phyloP scores from a whole-genome alignment of 2,329 filamentous ascomycete genomes.

The Fusarium zealandicum region DNA sequence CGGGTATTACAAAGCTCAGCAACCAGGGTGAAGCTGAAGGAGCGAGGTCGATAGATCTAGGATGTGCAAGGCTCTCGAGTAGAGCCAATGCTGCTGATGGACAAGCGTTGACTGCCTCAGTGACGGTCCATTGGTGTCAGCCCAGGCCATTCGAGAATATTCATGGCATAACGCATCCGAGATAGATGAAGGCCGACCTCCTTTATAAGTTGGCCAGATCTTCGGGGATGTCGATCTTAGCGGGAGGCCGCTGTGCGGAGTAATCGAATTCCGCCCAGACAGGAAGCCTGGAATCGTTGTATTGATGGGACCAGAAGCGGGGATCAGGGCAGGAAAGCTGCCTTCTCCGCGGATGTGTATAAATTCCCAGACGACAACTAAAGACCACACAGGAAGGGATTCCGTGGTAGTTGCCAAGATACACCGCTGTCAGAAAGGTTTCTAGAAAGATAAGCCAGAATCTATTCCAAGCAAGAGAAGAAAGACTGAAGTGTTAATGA shows the following conservation, averaged over 20 bases:
- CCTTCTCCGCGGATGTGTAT: neutral
- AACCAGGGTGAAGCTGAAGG: neutral
- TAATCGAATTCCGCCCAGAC: slow-evolving; percentile 9
- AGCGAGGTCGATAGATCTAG: neutral
- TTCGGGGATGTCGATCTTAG: neutral
- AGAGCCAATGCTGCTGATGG: neutral
- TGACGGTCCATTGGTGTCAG: no score
- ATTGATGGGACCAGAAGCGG: slow-evolving; percentile 5
- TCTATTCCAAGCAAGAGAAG: no score
- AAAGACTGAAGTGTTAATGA: no score
- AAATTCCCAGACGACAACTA: neutral
- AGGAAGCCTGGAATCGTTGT: slow-evolving; percentile 3
- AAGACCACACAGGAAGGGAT: no score
- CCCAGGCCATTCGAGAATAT: neutral
- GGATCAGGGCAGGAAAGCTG: slow-evolving; percentile 4
- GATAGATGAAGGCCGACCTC: neutral
- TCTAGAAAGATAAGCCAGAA: no score
- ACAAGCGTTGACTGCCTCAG: no score
- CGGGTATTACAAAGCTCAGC: neutral
- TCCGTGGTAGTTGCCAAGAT: no score
- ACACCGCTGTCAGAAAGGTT: no score
- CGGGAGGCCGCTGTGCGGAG: slow-evolving; percentile 20
- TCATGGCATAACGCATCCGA: neutral
- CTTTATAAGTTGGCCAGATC: neutral
- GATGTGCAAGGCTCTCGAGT: neutral